These are phyloP conservation scores for Hibiscus syriacus DNA, from an alignment of 345 rosid genomes.

Conservation along the genomic window DNA sequence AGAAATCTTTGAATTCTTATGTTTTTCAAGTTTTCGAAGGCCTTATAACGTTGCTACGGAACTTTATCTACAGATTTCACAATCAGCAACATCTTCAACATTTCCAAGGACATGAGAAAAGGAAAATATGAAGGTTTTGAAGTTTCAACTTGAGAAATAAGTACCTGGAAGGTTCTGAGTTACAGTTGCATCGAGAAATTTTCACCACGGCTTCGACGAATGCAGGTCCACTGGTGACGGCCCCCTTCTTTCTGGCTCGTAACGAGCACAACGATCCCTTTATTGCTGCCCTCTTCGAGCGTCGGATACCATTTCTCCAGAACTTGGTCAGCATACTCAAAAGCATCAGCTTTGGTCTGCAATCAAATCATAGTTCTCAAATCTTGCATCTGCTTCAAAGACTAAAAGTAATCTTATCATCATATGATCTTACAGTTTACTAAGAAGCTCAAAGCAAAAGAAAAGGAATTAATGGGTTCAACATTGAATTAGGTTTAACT, in stretches of 20 bases:
- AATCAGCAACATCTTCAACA: not conserved
- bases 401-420: no score
- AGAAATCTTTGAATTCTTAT: not conserved
- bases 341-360: constrained; percentile 99
- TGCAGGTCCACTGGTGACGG: constrained; percentile 93
- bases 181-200: constrained; percentile 76
- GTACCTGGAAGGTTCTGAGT: constrained; percentile 94
- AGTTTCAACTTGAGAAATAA: not conserved
- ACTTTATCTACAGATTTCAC: not conserved
- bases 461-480: not conserved
- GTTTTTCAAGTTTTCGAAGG: not conserved
- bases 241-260: constrained; percentile 96
- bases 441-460: not conserved
- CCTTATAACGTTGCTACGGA: not conserved
- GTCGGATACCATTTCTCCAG: constrained; percentile 91
- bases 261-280: constrained; percentile 85
- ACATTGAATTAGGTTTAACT: not conserved
- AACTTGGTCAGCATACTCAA: constrained; percentile 96
- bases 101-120: not conserved
- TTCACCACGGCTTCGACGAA: constrained; percentile 81
- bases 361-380: constrained; percentile 6
- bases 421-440: not conserved
- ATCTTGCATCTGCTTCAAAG: not conserved
- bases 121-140: not conserved
- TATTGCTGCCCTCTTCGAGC: constrained; percentile 77